These are phyloP conservation scores for Pinus tabuliformis DNA, from an alignment of 75 land plant species.

Conservation along the genomic window DNA sequence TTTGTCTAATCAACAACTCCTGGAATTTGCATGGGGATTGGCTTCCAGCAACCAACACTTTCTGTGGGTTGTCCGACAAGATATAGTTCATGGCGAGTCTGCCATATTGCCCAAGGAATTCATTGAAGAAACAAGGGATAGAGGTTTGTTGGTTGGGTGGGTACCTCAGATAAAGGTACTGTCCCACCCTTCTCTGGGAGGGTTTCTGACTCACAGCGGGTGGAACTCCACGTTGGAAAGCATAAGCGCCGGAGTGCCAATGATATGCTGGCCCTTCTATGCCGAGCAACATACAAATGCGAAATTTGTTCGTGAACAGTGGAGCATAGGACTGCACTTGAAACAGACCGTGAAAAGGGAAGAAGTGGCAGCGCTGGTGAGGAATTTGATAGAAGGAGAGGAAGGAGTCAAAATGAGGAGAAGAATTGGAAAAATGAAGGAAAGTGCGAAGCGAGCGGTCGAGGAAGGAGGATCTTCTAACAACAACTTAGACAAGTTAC, in stretches of 20 bases:
- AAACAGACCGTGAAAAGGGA: slow-evolving; percentile 24
- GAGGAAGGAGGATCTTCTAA: slow-evolving; percentile 50
- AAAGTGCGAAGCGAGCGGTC: slow-evolving; percentile 32
- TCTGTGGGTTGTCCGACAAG: slow-evolving; percentile 34
- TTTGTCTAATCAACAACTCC: slow-evolving; percentile 13
- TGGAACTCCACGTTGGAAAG: slow-evolving; percentile 81
- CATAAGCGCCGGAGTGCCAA: slow-evolving; percentile 39
- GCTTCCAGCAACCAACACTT: slow-evolving; percentile 5
- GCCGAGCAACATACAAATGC: slow-evolving; percentile 41
- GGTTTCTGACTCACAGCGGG: slow-evolving; percentile 74
- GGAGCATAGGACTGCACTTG: slow-evolving; percentile 28
- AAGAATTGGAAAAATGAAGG: slow-evolving; percentile 24
- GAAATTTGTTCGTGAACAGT: slow-evolving; percentile 21
- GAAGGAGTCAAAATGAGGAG: slow-evolving; percentile 36
- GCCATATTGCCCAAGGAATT: slow-evolving; percentile 14
- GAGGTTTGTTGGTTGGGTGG: slow-evolving; percentile 54
- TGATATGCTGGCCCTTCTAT: slow-evolving; percentile 63
- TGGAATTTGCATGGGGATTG: slow-evolving; percentile 28
- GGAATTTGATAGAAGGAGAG: slow-evolving; percentile 30
- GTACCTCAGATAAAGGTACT: slow-evolving; percentile 69
- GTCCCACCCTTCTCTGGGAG: slow-evolving; percentile 48
- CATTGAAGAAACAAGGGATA: slow-evolving; percentile 20
- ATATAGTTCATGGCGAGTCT: slow-evolving; percentile 11
- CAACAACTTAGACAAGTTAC: slow-evolving; percentile 2
- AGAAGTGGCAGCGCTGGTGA: slow-evolving; percentile 3